Evolutionary conservation across 2,329 filamentous ascomycete species (phyloP).

Genomic region (Beauveria pseudobassiana): DNA sequence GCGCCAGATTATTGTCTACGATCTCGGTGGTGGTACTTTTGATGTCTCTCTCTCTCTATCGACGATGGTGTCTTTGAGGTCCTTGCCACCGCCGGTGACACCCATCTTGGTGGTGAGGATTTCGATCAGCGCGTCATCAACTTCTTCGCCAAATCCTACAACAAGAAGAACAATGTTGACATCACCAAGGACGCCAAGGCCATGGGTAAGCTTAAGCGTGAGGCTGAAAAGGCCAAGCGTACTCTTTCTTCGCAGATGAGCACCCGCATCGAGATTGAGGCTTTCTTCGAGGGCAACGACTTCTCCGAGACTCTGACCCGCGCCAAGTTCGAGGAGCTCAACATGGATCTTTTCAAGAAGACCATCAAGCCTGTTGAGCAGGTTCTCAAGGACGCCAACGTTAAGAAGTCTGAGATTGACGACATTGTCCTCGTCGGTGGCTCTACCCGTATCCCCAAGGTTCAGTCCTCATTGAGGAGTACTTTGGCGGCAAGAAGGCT

Average conservation of each 20-base stretch:
- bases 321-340: constrained; percentile 98
- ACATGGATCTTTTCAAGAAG: constrained; percentile 99
- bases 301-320: constrained; percentile 97
- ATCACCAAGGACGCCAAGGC: constrained; percentile 92
- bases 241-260: constrained; percentile 92
- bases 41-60: constrained; percentile 91
- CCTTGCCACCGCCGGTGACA: constrained; percentile 90
- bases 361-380: constrained; percentile 98
- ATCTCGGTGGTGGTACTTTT: constrained; percentile 90
- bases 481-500: constrained; percentile 90
- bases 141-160: constrained; percentile 94
- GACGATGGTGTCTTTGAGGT: constrained; percentile 93
- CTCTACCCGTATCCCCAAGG: constrained; percentile 98
- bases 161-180: constrained; percentile 94
- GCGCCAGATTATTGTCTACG: constrained; percentile 86
- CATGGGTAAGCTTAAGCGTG: constrained; percentile 99
- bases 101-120: constrained; percentile 95
- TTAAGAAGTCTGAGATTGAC: constrained; percentile 90
- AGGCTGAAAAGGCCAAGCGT: constrained; percentile 99
- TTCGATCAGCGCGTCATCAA: constrained; percentile 97
- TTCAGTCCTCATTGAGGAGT: constrained; percentile 93
- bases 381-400: constrained; percentile 95
- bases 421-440: constrained; percentile 98
- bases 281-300: constrained; percentile 93
- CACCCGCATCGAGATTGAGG: constrained; percentile 91